phyloP scores from a whole-genome alignment of 2,329 filamentous ascomycete species.

The Nemania serpens region DNA sequence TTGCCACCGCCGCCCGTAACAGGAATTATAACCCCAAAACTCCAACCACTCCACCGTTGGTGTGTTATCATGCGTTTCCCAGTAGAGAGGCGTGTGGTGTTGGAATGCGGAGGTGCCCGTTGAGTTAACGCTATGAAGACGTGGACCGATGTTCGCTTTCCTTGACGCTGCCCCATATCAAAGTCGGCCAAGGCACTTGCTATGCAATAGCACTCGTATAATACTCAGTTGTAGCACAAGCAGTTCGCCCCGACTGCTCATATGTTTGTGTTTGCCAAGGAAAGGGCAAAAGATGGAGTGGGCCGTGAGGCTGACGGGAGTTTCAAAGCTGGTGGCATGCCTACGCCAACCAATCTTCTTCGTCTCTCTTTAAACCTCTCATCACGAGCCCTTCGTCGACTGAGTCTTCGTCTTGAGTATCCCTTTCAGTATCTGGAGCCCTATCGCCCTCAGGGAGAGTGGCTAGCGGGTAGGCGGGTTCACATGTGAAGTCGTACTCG shows the following conservation, averaged over 20 bases:
- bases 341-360: constrained; percentile 61
- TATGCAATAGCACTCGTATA: neutral
- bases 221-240: neutral
- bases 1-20: neutral
- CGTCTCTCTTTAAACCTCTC: constrained; percentile 60
- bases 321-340: constrained; percentile 1
- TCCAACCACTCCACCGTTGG: neutral
- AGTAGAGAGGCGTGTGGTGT: neutral
- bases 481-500: constrained; percentile 47
- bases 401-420: constrained; percentile 54
- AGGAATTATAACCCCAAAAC: neutral
- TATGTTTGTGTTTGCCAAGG: neutral
- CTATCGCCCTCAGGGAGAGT: constrained; percentile 54
- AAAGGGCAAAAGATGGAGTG: neutral
- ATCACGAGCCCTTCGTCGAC: constrained; percentile 63
- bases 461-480: constrained; percentile 43
- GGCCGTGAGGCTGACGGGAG: neutral
- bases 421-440: constrained; percentile 40
- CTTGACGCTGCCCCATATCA: neutral
- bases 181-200: neutral
- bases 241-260: neutral
- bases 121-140: neutral
- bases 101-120: neutral
- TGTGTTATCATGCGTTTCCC: neutral
- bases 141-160: neutral